phyloP scores from a whole-genome alignment of 1,284 basidiomycete genomes.

The Rhodofomes roseus region DNA sequence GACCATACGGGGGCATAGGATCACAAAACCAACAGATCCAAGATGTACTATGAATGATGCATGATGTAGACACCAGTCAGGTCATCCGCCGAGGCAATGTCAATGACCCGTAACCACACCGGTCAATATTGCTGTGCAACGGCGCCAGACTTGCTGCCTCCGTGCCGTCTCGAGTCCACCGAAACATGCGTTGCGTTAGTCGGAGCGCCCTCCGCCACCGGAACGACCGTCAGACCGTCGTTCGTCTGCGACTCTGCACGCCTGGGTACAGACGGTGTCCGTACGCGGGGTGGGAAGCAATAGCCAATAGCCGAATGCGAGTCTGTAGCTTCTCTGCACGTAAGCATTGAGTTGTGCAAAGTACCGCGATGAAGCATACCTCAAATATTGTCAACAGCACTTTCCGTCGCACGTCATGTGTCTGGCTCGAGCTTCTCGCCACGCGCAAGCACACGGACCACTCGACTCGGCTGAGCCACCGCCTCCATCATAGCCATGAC shows the following conservation, averaged over 20 bases:
- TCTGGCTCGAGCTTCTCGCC: conserved; percentile 72
- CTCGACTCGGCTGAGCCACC: conserved; percentile 64
- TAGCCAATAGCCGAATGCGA: background rate
- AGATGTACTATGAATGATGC: background rate
- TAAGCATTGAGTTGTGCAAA: background rate
- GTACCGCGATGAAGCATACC: background rate
- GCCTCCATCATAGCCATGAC: conserved; percentile 75
- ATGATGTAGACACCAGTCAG: background rate
- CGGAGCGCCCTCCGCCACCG: background rate
- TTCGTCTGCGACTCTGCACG: background rate
- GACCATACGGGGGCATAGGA: background rate
- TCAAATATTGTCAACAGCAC: background rate
- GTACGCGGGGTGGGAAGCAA: background rate
- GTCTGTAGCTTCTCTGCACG: background rate
- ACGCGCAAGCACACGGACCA: conserved; percentile 71
- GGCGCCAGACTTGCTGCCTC: background rate
- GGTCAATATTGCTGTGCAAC: background rate
- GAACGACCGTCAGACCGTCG: background rate
- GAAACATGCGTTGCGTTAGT: background rate
- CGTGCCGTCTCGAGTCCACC: background rate
- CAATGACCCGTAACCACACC: background rate
- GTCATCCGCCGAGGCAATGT: background rate
- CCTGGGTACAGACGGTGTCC: background rate
- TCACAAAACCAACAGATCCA: background rate
- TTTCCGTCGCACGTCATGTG: conserved; percentile 1